Percentiles rank a stretch among this genome's conserved stretches.
phyloP scores from a whole-genome alignment of 1,284 basidiomycete species.

The Ustilago curta region DNA sequence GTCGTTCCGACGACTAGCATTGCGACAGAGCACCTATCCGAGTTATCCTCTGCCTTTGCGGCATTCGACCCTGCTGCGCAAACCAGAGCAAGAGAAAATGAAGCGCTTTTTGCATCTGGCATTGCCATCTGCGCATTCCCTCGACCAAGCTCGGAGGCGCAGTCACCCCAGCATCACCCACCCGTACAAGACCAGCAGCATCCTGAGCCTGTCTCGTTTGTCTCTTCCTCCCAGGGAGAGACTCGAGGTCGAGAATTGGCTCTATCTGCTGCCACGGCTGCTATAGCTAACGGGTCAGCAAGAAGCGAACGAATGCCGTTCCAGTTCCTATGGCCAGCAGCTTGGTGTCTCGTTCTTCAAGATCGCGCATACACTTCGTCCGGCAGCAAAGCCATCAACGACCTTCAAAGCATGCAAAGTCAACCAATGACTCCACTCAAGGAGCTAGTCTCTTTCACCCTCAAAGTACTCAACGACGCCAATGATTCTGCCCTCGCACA shows the following conservation, averaged over 20 bases:
- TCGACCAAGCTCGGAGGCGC: not conserved
- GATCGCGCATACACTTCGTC: not conserved
- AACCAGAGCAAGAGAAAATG: not conserved
- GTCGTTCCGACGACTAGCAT: constrained; percentile 6
- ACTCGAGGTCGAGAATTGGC: constrained; percentile 4
- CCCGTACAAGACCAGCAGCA: not conserved
- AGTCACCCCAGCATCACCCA: not conserved
- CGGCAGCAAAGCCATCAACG: not conserved
- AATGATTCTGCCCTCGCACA: constrained; percentile 27
- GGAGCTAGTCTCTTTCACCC: constrained; percentile 44
- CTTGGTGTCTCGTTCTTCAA: constrained; percentile 27
- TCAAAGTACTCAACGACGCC: constrained; percentile 43
- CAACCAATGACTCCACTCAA: constrained; percentile 45
- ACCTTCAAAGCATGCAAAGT: constrained; percentile 22
- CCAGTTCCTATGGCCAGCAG: constrained; percentile 34
- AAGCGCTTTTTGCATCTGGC: constrained; percentile 18
- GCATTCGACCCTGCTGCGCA: not conserved
- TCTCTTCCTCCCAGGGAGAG: constrained; percentile 1
- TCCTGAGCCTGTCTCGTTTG: not conserved
- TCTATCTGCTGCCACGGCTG: not conserved
- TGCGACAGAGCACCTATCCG: constrained; percentile 18
- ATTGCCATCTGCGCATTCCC: constrained; percentile 24
- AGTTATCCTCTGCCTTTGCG: constrained; percentile 14
- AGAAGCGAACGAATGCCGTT: not conserved
- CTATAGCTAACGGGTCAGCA: not conserved